Evolutionary conservation across 208 protist genomes (phyloP), one percentile per base, ranked within the genome.

Genomic region (Novymonas esmeraldas): DNA sequence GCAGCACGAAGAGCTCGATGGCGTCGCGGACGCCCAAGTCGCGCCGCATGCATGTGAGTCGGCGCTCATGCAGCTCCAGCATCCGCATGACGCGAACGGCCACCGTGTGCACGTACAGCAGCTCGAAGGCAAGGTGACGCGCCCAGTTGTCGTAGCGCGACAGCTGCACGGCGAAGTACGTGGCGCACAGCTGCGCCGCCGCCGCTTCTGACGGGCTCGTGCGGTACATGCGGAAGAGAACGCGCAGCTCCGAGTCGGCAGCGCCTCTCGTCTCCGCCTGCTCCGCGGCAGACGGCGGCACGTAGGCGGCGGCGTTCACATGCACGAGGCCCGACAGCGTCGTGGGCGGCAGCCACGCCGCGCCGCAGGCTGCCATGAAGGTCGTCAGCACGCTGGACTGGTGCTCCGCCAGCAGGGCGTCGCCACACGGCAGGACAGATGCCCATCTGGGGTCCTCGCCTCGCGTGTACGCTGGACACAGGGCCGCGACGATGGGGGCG

Each of bases 1-100:
- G 55, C 36, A 68, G 70, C 50, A 84, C 44, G 55, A 90, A 95
- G 10, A 84, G 70, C 72, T 92, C 84, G 66, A 95, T 95, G 18
- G 64, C 38, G 39, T 81, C 64, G 24, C 84, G 75, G 9, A 95
- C 81, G 39, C 68, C 73, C 34, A 89, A 65, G 51, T 92, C 89
- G 42, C 89, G 81, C 46, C 31, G 45, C 76, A 90, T 89, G 71
- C 85, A 95, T 10, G 85, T 64, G 5, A 90, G 42, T 3, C 76
- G 78, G 10, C 89, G 83, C 33, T 64, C 61, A 39, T 81, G 70
- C 16, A 55, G 45, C 64, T 92, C 81, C 29, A 92, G 60, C 75
- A 84, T 76, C 11, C 38, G n/a, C 39, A 79, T 56, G 6, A 51
- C 72, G 18, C 69, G 81, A 20, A 82, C 44, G 3, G 70, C 89